A percentile compares a stretch with the other conserved stretches of the same genome.
These are phyloP conservation scores for Leucocoprinus birnbaumii DNA, from an alignment of 768 basidiomycete genomes.

Conservation along the genomic window DNA sequence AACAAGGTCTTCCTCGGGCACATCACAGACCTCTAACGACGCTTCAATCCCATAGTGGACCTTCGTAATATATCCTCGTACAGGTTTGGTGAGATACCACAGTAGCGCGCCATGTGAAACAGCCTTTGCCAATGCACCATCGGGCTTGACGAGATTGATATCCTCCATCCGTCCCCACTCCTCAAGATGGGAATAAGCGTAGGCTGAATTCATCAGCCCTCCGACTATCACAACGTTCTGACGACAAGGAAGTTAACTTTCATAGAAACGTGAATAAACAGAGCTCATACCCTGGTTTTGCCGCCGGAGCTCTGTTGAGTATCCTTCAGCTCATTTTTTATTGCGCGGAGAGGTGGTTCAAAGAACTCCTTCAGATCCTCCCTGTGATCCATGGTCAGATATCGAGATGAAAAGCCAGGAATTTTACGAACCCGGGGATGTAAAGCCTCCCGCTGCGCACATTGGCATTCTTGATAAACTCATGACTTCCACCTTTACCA, in stretches of 20 bases:
- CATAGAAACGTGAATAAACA: neutral
- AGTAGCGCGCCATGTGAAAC: conserved; percentile 1
- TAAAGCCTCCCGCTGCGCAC: too few relatives aligned
- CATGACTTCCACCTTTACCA: too few relatives aligned
- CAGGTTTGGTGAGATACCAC: neutral
- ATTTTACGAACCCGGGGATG: too few relatives aligned
- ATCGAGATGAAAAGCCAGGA: too few relatives aligned
- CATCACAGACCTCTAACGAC: neutral
- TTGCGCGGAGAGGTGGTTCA: neutral
- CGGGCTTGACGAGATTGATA: neutral
- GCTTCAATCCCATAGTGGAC: neutral
- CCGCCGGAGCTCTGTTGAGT: neutral
- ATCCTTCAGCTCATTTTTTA: neutral
- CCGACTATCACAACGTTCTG: conserved; percentile 4
- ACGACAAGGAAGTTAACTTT: neutral
- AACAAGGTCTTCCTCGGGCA: neutral
- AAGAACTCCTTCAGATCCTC: neutral
- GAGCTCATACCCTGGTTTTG: neutral
- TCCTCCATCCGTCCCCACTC: neutral
- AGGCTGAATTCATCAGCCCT: neutral
- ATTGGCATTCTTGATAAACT: too few relatives aligned
- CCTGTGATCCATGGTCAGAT: neutral
- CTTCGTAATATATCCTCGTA: neutral
- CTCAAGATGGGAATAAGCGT: neutral
- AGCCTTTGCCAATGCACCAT: conserved; percentile 2